Evolutionary conservation across 2,329 filamentous ascomycete genomes (phyloP).

Genomic region (Thermothelomyces thermophilus): DNA sequence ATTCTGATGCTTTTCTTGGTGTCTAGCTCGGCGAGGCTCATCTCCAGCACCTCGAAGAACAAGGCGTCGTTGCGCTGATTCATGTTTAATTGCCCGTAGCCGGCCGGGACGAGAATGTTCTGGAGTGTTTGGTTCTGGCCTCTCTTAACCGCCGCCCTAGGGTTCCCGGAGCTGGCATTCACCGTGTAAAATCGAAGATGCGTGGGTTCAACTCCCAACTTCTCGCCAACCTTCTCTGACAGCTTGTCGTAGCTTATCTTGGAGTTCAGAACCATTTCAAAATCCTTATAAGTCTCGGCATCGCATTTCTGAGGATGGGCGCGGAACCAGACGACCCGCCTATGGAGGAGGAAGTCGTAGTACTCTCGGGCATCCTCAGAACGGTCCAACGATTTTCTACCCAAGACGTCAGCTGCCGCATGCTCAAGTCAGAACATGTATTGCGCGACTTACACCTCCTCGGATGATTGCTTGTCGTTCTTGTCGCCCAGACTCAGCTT

Average conservation of each 20-base stretch:
- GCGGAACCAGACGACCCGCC: slow-evolving; percentile 70
- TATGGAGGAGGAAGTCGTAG: slow-evolving; percentile 89
- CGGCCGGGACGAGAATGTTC: slow-evolving; percentile 70
- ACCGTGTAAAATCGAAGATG: slow-evolving; percentile 90
- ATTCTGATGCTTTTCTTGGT: slow-evolving; percentile 84
- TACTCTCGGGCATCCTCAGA: slow-evolving; percentile 72
- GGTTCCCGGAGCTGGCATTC: slow-evolving; percentile 66
- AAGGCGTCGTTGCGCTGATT: slow-evolving; percentile 70
- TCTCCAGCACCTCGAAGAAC: slow-evolving; percentile 90
- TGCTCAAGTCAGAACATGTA: neutral
- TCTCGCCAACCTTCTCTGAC: slow-evolving; percentile 72
- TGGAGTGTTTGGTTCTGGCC: slow-evolving; percentile 62
- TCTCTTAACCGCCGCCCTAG: slow-evolving; percentile 72
- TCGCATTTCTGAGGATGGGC: slow-evolving; percentile 56
- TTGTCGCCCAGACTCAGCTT: slow-evolving; percentile 35
- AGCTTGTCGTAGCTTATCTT: slow-evolving; percentile 89
- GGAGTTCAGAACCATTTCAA: slow-evolving; percentile 72
- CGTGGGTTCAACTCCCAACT: slow-evolving; percentile 70
- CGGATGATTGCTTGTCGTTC: slow-evolving; percentile 33
- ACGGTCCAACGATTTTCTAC: slow-evolving; percentile 40
- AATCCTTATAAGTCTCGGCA: slow-evolving; percentile 54
- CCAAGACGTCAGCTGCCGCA: slow-evolving; percentile 20
- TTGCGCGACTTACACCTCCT: slow-evolving; percentile 29
- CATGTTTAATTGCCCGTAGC: slow-evolving; percentile 62
- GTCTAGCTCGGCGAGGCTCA: slow-evolving; percentile 87